Evolutionary conservation across 1,284 basidiomycete species (phyloP), one percentile per base, ranked within the genome.

Genomic region (Tilletia walkeri): DNA sequence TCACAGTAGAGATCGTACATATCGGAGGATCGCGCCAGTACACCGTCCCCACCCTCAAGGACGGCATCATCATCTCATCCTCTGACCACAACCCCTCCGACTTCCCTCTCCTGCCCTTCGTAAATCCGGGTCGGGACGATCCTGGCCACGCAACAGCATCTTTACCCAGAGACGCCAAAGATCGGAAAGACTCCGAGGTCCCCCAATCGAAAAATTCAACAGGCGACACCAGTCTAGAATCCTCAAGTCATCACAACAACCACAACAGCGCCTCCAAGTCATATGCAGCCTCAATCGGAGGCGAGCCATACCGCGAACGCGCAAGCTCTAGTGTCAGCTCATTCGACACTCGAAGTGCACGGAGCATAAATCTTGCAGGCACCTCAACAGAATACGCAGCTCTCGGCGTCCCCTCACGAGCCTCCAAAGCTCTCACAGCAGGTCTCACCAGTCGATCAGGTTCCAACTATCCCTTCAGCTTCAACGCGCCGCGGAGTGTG

Each of bases 1-100:
- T 92, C 14, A 88, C 89, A 5, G 86, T 91, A 65, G 86, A 88
- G 66, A 84, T 91, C 66, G 86, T 87, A 50, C 87, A 88, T 73
- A 84, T 89, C 18, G 88, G 88, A 24, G 89, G 90, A 1, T 87
- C 89, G 73, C 85, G 86, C 5, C 77, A 86, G 34, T 93, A 89
- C 80, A 86, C 85, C 38, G 88, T 83, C 6, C 90, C 83, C 14
- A 63, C 59, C 16, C 34, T 63, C 34, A 24, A 34, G 12, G 59
- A 63, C 34, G 59, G 59, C 12, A 63, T 63, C 59, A 63, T 63
- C 34, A 63, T 63, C 59, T 36, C 34, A 4, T 63, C 59, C 9
- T 63, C 59, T 36, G 36, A 63, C 20, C 59, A 63, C 16, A 38
- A 14, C 36, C 18, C 12, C 3, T 39, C 59, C 59, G 59, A 63